phyloP scores from a whole-genome alignment of 1,139 yeast species.

The Hemisphaericaspora lyxosophila region DNA sequence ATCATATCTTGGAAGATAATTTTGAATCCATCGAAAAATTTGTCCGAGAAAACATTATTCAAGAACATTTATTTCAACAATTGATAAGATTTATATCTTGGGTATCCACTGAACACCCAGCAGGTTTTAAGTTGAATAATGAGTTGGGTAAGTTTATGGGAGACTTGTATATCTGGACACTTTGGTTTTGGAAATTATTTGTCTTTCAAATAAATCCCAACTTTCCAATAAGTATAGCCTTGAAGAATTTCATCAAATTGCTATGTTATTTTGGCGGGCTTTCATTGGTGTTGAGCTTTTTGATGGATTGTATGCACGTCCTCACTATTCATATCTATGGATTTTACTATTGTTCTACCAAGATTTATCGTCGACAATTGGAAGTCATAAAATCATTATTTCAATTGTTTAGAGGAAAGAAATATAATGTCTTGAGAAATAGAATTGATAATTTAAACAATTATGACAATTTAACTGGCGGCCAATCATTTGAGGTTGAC shows the following conservation, averaged over 20 bases:
- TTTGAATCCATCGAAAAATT: slow-evolving; percentile 30
- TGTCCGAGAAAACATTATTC: slow-evolving; percentile 38
- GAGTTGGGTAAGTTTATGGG: slow-evolving; percentile 87
- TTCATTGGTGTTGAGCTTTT: slow-evolving; percentile 65
- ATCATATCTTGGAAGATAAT: slow-evolving; percentile 51
- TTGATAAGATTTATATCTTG: slow-evolving; percentile 57
- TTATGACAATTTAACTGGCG: slow-evolving; percentile 36
- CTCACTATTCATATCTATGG: slow-evolving; percentile 71
- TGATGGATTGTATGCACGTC: slow-evolving; percentile 63
- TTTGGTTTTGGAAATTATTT: slow-evolving; percentile 59
- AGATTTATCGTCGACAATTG: slow-evolving; percentile 75
- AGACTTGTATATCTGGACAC: slow-evolving; percentile 82
- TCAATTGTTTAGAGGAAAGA: slow-evolving; percentile 86
- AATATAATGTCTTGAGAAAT: slow-evolving; percentile 76
- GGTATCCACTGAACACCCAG: slow-evolving; percentile 83
- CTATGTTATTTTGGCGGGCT: slow-evolving; percentile 57
- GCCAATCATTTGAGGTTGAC: slow-evolving; percentile 68
- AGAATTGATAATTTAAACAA: slow-evolving; percentile 66
- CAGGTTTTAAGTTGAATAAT: slow-evolving; percentile 87
- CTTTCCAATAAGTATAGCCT: neutral
- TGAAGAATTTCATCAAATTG: slow-evolving; percentile 15
- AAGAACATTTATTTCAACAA: slow-evolving; percentile 28
- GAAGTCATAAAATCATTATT: slow-evolving; percentile 70
- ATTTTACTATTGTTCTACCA: slow-evolving; percentile 77
- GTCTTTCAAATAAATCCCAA: slow-evolving; percentile 1